phyloP scores from a whole-genome alignment of 148 eudicot species.

The Silene latifolia region DNA sequence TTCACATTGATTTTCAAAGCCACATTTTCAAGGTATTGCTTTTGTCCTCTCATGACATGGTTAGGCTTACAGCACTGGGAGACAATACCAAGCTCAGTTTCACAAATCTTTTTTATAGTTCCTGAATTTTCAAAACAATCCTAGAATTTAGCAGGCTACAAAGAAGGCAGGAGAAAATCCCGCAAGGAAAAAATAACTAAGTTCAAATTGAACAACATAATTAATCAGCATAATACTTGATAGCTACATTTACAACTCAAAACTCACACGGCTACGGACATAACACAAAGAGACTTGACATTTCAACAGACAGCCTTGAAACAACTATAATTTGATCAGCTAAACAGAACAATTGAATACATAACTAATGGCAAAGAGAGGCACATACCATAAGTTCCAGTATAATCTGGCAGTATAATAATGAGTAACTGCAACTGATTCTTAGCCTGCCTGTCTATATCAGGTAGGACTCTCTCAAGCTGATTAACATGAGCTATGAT shows the following conservation, averaged over 20 bases:
- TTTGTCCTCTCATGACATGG: slow-evolving; percentile 30
- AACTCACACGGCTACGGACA: too few relatives aligned
- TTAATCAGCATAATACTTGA: too few relatives aligned
- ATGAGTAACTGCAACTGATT: slow-evolving; percentile 62
- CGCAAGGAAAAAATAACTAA: too few relatives aligned
- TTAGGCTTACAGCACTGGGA: slow-evolving; percentile 81
- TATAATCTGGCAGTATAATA: slow-evolving; percentile 57
- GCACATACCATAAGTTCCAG: slow-evolving; percentile 63
- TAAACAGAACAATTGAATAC: not conserved
- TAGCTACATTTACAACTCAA: too few relatives aligned
- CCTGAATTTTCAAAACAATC: slow-evolving; percentile 32
- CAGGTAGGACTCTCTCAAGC: slow-evolving; percentile 47
- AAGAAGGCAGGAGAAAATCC: not conserved
- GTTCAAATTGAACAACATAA: too few relatives aligned
- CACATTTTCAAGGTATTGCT: slow-evolving; percentile 79
- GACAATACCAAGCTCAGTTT: slow-evolving; percentile 77
- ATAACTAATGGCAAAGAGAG: not conserved
- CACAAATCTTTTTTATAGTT: slow-evolving; percentile 69
- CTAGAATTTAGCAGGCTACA: not conserved
- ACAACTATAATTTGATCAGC: not conserved
- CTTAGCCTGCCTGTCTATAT: slow-evolving; percentile 26
- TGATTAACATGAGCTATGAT: slow-evolving; percentile 20
- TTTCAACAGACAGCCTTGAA: not conserved
- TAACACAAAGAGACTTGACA: not conserved
- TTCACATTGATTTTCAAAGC: slow-evolving; percentile 83